Percentiles rank a stretch among this genome's conserved stretches.
Conservation (phyloP, 2,329 filamentous ascomycete species). For the Curvularia sp. region DNA sequence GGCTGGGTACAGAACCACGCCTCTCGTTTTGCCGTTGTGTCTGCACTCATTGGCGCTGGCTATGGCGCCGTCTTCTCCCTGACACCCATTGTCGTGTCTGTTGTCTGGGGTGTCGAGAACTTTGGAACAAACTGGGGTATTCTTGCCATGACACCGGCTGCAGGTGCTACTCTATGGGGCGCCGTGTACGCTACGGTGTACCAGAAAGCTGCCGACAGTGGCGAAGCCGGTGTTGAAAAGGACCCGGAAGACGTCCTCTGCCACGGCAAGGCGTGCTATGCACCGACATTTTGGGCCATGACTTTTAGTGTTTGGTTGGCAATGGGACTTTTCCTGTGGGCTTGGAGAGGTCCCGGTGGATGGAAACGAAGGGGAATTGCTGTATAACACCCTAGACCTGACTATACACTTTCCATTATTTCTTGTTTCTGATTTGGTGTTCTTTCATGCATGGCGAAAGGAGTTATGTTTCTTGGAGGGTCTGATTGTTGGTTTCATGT, state of each 20-base stretch:
- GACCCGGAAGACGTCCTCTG: slow-evolving; percentile 67
- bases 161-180: slow-evolving; percentile 89
- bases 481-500: too few relatives aligned
- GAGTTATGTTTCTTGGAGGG: neutral
- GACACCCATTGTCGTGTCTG: slow-evolving; percentile 89
- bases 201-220: slow-evolving; percentile 66
- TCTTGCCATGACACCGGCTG: slow-evolving; percentile 86
- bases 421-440: neutral
- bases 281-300: slow-evolving; percentile 84
- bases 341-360: slow-evolving; percentile 79
- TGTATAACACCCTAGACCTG: slow-evolving; percentile 50
- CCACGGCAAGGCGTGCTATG: slow-evolving; percentile 83
- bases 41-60: slow-evolving; percentile 82
- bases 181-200: slow-evolving; percentile 85
- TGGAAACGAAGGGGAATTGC: slow-evolving; percentile 81
- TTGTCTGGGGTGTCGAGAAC: slow-evolving; percentile 98
- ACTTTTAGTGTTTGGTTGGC: slow-evolving; percentile 80
- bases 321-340: slow-evolving; percentile 73
- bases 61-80: slow-evolving; percentile 93
- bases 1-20: slow-evolving; percentile 76
- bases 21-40: slow-evolving; percentile 84
- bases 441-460: slow-evolving; percentile 14
- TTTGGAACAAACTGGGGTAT: slow-evolving; percentile 99
- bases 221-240: slow-evolving; percentile 39
- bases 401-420: slow-evolving; percentile 1